These are phyloP conservation scores for Populus nigra DNA, from an alignment of 345 rosid species.

Conservation along the genomic window DNA sequence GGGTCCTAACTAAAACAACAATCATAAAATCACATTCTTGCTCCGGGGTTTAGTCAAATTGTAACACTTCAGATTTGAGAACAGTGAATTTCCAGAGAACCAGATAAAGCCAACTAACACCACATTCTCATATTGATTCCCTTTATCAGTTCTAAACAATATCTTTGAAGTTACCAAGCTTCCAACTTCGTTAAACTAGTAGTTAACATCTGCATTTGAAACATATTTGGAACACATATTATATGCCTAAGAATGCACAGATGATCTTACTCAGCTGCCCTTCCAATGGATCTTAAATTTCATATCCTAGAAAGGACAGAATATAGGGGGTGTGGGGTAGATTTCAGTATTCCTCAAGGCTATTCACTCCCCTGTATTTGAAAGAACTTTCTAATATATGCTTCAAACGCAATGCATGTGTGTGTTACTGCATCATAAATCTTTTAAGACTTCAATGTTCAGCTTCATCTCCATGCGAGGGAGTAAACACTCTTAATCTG, in stretches of 20 bases:
- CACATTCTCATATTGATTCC: not conserved
- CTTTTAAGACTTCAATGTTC: not conserved
- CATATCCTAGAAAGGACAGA: not conserved
- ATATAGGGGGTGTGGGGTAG: not conserved
- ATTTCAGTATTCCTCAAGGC: not conserved
- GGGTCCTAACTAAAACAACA: not conserved
- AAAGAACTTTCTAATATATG: not conserved
- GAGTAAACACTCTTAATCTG: not conserved
- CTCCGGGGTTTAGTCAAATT: not conserved
- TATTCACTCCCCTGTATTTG: not conserved
- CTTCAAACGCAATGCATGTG: not conserved
- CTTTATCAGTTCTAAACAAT: not conserved
- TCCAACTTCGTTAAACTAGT: not conserved
- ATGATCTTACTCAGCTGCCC: constrained; percentile 7
- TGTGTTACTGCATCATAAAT: not conserved
- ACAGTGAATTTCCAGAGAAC: too few species aligned
- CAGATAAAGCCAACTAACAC: not conserved
- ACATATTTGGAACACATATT: not conserved
- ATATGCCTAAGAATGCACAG: constrained; percentile 1
- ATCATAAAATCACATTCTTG: too few species aligned
- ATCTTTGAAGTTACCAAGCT: not conserved
- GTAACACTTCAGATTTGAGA: too few species aligned
- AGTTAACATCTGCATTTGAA: not conserved
- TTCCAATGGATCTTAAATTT: not conserved
- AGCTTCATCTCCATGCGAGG: not conserved